A percentile compares a stretch with the other conserved stretches of the same genome.
Evolutionary conservation across 192 early-diverging fungal genomes (phyloP).

Genomic region (Spinellus fusiger): DNA sequence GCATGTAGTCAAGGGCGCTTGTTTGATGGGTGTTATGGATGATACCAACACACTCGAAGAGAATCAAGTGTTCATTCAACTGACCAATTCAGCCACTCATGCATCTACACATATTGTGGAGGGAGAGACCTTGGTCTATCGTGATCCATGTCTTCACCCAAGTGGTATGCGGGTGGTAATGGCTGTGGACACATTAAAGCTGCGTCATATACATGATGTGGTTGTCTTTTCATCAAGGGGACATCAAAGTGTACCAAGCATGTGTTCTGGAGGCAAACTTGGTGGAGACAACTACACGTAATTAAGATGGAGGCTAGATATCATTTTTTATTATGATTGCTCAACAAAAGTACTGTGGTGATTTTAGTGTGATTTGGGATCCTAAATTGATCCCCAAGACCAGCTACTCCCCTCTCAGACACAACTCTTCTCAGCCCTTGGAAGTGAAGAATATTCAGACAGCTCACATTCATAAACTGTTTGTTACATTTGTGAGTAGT

Average conservation of each 20-base stretch:
- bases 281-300: conserved; percentile 64
- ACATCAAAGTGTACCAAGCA: conserved; percentile 53
- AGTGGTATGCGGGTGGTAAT: conserved; percentile 43
- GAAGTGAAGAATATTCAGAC: conserved; percentile 33
- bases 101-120: conserved; percentile 19
- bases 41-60: conserved; percentile 37
- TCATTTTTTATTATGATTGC: not conserved
- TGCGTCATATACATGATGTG: conserved; percentile 50
- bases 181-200: conserved; percentile 38
- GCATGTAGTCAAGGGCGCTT: conserved; percentile 43
- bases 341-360: not conserved
- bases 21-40: conserved; percentile 48
- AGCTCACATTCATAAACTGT: conserved; percentile 40
- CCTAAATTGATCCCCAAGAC: conserved; percentile 30
- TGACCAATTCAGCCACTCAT: conserved; percentile 20
- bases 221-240: conserved; percentile 65
- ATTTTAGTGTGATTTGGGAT: conserved; percentile 47
- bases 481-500: conserved; percentile 46
- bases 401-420: conserved; percentile 33
- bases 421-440: conserved; percentile 15
- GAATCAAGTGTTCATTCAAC: conserved; percentile 42
- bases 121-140: conserved; percentile 33
- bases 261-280: conserved; percentile 64
- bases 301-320: not conserved
- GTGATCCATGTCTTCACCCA: conserved; percentile 52